Percentiles rank a stretch among this genome's conserved stretches.
phyloP scores from a whole-genome alignment of 2,329 filamentous ascomycete species.

The Hirsutella rhossiliensis region DNA sequence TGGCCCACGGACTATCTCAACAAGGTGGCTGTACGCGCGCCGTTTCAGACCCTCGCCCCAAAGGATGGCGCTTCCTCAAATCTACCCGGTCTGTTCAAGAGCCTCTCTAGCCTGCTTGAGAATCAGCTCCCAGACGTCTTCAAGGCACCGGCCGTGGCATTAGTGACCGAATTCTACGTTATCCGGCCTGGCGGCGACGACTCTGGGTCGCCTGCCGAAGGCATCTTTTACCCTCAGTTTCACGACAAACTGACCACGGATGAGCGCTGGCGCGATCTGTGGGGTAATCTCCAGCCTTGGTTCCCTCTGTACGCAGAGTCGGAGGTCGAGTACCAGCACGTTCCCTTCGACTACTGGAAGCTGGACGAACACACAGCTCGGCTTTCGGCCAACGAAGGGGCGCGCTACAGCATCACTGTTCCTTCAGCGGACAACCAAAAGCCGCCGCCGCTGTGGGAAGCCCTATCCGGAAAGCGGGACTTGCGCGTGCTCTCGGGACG shows the following conservation, averaged over 20 bases:
- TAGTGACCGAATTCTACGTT: conserved; percentile 3
- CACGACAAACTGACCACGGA: conserved; percentile 2
- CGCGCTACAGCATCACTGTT: conserved; percentile 3
- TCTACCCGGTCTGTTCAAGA: too few species aligned
- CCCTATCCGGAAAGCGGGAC: conserved; percentile 6
- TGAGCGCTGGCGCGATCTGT: conserved; percentile 15
- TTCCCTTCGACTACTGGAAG: conserved; percentile 19
- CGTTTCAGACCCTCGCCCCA: neutral
- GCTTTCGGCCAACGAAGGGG: conserved; percentile 1
- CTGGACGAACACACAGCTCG: conserved; percentile 13
- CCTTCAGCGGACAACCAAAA: neutral
- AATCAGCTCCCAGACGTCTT: neutral
- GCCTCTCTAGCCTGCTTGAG: neutral
- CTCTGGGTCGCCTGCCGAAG: neutral
- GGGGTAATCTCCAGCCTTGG: conserved; percentile 23
- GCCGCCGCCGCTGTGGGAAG: conserved; percentile 2
- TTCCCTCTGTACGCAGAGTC: conserved; percentile 30
- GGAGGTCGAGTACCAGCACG: conserved; percentile 28
- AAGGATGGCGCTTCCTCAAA: neutral
- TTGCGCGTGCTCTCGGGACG: conserved; percentile 20
- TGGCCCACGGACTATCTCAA: conserved; percentile 25
- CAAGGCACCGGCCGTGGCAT: neutral
- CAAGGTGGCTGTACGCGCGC: conserved; percentile 2
- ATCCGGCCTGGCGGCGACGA: neutral
- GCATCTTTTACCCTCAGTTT: conserved; percentile 4